Evolutionary conservation across 768 basidiomycete species (phyloP), one percentile per base, ranked within the genome.

Genomic region (Nidularia pulvinata): DNA sequence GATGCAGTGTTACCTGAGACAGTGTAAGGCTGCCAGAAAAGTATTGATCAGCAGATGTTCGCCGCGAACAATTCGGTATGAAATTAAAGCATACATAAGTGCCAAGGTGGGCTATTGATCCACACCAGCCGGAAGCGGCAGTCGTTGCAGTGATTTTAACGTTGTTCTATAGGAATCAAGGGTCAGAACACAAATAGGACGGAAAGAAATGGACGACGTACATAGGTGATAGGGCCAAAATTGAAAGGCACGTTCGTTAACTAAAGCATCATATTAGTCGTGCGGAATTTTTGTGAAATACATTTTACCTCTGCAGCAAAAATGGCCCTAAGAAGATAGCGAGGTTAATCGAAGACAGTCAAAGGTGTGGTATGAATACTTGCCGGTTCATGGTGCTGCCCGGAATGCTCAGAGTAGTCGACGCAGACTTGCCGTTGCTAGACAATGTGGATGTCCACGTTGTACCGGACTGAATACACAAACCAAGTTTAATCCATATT

Each of bases 321-420:
- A 25, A 65, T 65, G 3, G 64, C 64, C 14, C 64, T 65, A 51
- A 2, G 14, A 48, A 33, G 35, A 35, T 34, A 16, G 10, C 46
- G 19, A 19, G 19, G 19, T 45, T 7, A 43, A 16, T 7, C 50
- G 22, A 22, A n/a, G 33, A 9, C 34, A 19, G 35, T 16, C 36
- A 10, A 13, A 19, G 39, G 19, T 25, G 44, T 3, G 30, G 45
- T 13, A 11, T n/a, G 11, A 11, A 45, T 16, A 46, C 53, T 42
- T 13, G 60, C 64, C 64, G 57, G 49, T 65, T 63, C 64, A 65
- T 65, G 0, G 64, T 65, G 51, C 48, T 65, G 22, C 62, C 64
- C 2, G 62, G 61, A 32, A 65, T 50, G 30, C 62, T 59, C 30
- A 65, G 48, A 19, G 60, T 65, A 0, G 64, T 63, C 10, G 52